These are phyloP conservation scores for Intubia oerlemansii DNA, from an alignment of 2,329 filamentous ascomycete species.

Conservation along the genomic window DNA sequence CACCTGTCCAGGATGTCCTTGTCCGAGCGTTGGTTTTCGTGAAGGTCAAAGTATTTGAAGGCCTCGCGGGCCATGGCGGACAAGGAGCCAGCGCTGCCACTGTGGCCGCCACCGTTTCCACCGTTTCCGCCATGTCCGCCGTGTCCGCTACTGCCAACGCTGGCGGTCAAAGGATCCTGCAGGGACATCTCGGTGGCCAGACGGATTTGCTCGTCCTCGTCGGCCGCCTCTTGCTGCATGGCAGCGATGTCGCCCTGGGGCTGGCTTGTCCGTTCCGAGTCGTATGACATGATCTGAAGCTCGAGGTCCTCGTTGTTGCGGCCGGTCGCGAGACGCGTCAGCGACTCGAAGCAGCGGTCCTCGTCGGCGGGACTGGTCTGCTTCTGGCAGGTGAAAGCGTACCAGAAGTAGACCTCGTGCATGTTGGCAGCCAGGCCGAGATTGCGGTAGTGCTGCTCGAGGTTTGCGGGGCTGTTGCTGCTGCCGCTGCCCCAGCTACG, in stretches of 20 bases:
- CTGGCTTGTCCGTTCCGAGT: no score
- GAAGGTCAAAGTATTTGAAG: conserved; percentile 11
- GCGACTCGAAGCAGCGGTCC: conserved; percentile 5
- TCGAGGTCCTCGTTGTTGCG: conserved; percentile 9
- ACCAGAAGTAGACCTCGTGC: conserved; percentile 11
- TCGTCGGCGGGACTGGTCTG: conserved; percentile 8
- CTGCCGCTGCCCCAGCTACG: no score
- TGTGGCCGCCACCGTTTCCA: background rate
- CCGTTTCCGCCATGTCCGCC: no score
- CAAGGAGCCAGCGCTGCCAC: no score
- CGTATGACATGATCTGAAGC: no score
- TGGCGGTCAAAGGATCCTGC: conserved; percentile 1
- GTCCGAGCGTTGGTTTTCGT: conserved; percentile 4
- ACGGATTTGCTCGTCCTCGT: no score
- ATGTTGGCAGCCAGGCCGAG: conserved; percentile 10
- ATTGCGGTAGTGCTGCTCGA: conserved; percentile 6
- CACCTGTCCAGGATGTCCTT: conserved; percentile 10
- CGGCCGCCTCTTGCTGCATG: no score
- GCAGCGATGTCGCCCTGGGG: no score
- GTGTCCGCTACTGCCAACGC: background rate
- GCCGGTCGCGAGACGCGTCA: conserved; percentile 7
- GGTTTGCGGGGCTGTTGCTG: no score
- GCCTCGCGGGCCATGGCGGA: conserved; percentile 5
- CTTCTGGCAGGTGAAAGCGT: conserved; percentile 10
- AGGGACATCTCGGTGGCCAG: conserved; percentile 8